These are phyloP conservation scores for Penicillium egyptiacum DNA, from an alignment of 495 filamentous ascomycete genomes.

Conservation along the genomic window DNA sequence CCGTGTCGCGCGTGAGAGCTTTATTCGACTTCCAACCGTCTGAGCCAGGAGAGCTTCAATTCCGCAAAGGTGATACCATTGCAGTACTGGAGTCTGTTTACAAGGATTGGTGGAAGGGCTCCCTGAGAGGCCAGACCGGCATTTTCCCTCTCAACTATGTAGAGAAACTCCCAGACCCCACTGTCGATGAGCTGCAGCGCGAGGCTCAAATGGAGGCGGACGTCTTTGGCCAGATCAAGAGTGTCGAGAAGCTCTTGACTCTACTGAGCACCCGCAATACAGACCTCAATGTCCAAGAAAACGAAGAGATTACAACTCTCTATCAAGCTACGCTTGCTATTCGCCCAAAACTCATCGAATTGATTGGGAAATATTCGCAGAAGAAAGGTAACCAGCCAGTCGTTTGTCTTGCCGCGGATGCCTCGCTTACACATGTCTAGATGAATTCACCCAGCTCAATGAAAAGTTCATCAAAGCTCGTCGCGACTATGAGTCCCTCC, in stretches of 20 bases:
- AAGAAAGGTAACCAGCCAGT: constrained; percentile 74
- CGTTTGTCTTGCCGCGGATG: not conserved
- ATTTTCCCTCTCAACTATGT: constrained; percentile 99
- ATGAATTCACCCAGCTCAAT: constrained; percentile 97
- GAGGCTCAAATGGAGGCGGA: constrained; percentile 98
- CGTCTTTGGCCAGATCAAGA: constrained; percentile 98
- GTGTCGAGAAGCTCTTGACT: constrained; percentile 94
- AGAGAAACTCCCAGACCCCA: constrained; percentile 93
- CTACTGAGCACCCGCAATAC: constrained; percentile 91
- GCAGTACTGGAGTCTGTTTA: constrained; percentile 96
- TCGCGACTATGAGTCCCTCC: constrained; percentile 90
- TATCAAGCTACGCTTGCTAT: constrained; percentile 95
- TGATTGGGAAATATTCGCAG: constrained; percentile 98
- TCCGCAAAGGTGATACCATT: constrained; percentile 95
- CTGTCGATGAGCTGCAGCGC: constrained; percentile 87
- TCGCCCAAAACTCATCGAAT: constrained; percentile 92
- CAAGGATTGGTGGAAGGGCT: constrained; percentile 99
- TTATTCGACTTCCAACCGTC: constrained; percentile 93
- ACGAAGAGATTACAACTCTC: constrained; percentile 88
- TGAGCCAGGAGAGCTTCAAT: constrained; percentile 91
- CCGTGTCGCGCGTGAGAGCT: constrained; percentile 89
- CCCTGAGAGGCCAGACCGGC: constrained; percentile 87
- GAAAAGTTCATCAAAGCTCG: constrained; percentile 99
- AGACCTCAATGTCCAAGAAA: constrained; percentile 81
- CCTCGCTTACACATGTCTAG: constrained; percentile 44